A percentile compares a stretch with the other conserved stretches of the same genome.
Evolutionary conservation across 768 basidiomycete genomes (phyloP).

Genomic region (Lactarius indigo): DNA sequence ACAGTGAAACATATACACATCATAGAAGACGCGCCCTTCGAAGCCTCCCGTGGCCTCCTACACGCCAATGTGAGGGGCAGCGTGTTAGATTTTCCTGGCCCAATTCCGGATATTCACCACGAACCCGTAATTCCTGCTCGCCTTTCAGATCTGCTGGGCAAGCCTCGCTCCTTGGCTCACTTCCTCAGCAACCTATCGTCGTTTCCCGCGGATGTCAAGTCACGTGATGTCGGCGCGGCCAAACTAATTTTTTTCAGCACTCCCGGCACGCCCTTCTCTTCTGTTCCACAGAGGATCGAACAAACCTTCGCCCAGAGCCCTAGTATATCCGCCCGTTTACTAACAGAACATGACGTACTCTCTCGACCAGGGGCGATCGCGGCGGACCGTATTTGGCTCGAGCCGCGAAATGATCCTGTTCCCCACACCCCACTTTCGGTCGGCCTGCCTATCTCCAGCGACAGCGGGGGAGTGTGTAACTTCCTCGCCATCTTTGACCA

Average conservation of each 20-base stretch:
- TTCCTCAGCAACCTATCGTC: constrained; percentile 34
- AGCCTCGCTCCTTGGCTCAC: constrained; percentile 41
- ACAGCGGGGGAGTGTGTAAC: constrained; percentile 50
- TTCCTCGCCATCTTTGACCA: constrained; percentile 76
- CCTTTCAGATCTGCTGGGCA: constrained; percentile 48
- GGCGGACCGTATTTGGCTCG: constrained; percentile 65
- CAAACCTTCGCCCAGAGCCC: constrained; percentile 54
- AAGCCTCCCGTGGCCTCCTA: constrained; percentile 58
- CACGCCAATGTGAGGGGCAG: constrained; percentile 70
- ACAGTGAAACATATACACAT: constrained; percentile 62
- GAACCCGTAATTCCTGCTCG: constrained; percentile 58
- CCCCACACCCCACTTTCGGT: constrained; percentile 51
- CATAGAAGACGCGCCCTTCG: constrained; percentile 70
- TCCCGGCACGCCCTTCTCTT: constrained; percentile 51
- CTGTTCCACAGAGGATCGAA: constrained; percentile 48
- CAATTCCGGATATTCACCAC: constrained; percentile 44
- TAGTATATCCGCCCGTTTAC: constrained; percentile 53
- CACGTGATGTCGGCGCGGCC: constrained; percentile 34
- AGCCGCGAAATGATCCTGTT: constrained; percentile 39
- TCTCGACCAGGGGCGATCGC: constrained; percentile 69
- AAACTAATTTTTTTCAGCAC: constrained; percentile 60
- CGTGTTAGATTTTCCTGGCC: constrained; percentile 41
- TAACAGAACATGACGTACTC: constrained; percentile 71
- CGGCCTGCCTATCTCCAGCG: constrained; percentile 51
- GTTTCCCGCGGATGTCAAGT: constrained; percentile 28